These are phyloP conservation scores for Arabidopsis lyrata DNA, from an alignment of 441 rosid genomes.

Conservation along the genomic window DNA sequence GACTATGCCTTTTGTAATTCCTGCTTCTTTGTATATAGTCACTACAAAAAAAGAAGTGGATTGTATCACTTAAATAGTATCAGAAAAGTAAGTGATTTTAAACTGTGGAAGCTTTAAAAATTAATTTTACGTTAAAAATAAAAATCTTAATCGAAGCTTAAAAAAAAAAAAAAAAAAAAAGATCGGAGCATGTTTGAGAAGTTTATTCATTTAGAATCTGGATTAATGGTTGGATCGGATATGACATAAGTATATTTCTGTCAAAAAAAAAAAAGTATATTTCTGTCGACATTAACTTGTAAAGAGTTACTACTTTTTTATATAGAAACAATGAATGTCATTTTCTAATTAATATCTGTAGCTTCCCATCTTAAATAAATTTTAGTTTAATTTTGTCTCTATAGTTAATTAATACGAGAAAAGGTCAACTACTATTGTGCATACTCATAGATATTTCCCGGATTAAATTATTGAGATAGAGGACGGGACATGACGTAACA, in stretches of 20 bases:
- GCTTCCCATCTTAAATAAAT: background rate
- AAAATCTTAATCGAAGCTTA: no score
- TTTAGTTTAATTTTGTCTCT: constrained; percentile 7
- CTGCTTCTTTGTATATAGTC: no score
- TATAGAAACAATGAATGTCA: background rate
- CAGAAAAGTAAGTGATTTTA: no score
- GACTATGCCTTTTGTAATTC: background rate
- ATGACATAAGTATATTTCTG: no score
- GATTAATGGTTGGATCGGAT: no score
- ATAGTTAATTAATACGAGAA: constrained; percentile 18
- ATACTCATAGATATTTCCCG: constrained; percentile 9
- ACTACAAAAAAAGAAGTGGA: no score
- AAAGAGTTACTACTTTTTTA: background rate
- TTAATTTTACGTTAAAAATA: no score
- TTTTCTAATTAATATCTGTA: background rate
- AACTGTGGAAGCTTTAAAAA: no score
- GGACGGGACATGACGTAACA: constrained; percentile 33
- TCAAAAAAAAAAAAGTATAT: no score
- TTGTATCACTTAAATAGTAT: no score
- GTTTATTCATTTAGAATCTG: background rate
- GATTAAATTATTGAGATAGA: constrained; percentile 24
- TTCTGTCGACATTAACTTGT: no score
- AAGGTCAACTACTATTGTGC: constrained; percentile 35
- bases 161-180: no score
- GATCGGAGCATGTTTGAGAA: background rate